Evolutionary conservation across 1,284 basidiomycete species (phyloP), one percentile per base, ranked within the genome.

Genomic region (Apiotrichum mycotoxinovorans): DNA sequence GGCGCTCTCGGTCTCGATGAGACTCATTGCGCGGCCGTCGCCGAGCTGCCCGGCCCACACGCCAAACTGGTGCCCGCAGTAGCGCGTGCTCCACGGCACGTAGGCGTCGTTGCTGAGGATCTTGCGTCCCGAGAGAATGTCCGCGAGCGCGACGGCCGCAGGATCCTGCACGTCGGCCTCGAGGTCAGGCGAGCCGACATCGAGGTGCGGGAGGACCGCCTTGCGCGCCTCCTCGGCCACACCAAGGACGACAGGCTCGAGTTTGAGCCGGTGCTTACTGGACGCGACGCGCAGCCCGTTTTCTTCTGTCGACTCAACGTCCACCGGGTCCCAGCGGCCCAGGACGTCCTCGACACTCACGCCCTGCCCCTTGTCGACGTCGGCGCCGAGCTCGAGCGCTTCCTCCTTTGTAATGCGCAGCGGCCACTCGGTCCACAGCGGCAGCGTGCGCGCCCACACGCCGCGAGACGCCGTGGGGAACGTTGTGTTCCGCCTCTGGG

Each of bases 31-130:
- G 17, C 95, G 83, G 0, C 95, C 95, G 69, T 98, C 95, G 11
- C 95, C 95, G 3, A 98, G 82, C 75, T 98, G 95, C n/a, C 93
- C 92, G 2, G 95, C 95, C 87, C 89, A 98, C 5, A 72, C 77
- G 1, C 93, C 95, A 68, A 98, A 98, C 72, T 98, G 94, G 72
- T 93, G 90, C 0, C 91, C 89, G 65, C 72, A 75, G 71, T 96
- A 97, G 30, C 91, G 81, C 30, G 91, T 80, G 10, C 88, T 86
- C 89, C 91, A 96, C 0, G 93, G 91, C 1, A 87, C 88, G 68
- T 91, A 93, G 2, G 80, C 66, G 7, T 62, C 22, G 1, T 58
- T 70, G 71, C 86, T 84, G 27, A 94, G 80, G 8, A 86, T 82
- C n/a, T 84, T 84, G 61, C 87, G 83, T 0, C 91, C 92, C 49